Evolutionary conservation across 805 yeast genomes (phyloP).

Genomic region (Kodamaea leandrae): DNA sequence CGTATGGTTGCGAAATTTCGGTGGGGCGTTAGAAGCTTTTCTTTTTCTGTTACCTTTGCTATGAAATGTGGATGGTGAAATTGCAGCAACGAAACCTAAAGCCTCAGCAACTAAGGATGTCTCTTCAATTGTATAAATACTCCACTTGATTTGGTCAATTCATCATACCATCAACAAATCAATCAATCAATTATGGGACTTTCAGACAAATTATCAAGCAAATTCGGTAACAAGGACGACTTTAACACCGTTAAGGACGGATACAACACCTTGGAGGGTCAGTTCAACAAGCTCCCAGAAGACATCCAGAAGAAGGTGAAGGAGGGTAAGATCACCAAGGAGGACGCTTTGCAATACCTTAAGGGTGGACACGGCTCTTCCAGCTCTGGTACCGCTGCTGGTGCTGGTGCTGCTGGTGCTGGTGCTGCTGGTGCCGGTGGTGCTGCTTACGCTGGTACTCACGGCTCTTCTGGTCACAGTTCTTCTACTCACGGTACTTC

Average conservation of each 20-base stretch:
- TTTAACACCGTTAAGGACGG: conserved; percentile 2
- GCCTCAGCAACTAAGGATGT: background rate
- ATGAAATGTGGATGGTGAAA: conserved; percentile 1
- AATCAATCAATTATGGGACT: conserved; percentile 30
- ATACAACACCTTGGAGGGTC: background rate
- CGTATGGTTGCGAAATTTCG: conserved; percentile 1
- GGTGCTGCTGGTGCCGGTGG: conserved; percentile 12
- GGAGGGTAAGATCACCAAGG: conserved; percentile 29
- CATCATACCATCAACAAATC: background rate
- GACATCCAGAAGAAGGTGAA: conserved; percentile 29
- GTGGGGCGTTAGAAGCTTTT: background rate
- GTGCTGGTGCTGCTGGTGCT: conserved; percentile 21
- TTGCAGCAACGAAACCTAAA: conserved; percentile 3
- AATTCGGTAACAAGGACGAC: conserved; percentile 27
- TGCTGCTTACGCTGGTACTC: conserved; percentile 8
- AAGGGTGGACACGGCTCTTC: background rate
- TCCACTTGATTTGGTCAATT: background rate
- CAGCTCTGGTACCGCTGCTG: background rate
- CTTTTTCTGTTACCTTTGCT: conserved; percentile 1
- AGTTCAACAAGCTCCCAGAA: conserved; percentile 20
- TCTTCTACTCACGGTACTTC: conserved; percentile 2
- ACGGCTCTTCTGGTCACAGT: conserved; percentile 3
- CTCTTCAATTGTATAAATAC: conserved; percentile 1
- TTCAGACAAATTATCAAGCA: conserved; percentile 33
- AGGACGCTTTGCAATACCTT: conserved; percentile 27